phyloP scores from a whole-genome alignment of 2,329 filamentous ascomycete genomes.

The Penicillium hordei region DNA sequence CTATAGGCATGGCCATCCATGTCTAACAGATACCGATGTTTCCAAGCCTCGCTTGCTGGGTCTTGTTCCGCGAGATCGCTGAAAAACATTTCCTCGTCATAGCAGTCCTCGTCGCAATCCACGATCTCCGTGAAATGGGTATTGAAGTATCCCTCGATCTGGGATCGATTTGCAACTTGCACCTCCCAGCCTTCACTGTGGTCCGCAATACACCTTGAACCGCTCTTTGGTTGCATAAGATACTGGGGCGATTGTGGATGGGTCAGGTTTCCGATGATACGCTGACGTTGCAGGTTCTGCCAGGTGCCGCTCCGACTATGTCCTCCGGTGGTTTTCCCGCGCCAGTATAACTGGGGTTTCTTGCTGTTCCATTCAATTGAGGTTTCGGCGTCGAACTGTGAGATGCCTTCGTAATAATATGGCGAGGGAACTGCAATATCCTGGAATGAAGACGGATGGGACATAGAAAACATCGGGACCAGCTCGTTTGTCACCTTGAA shows the following conservation, averaged over 20 bases:
- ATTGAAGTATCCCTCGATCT: slow-evolving; percentile 70
- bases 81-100: slow-evolving; percentile 76
- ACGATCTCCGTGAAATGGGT: slow-evolving; percentile 79
- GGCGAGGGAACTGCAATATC: slow-evolving; percentile 17
- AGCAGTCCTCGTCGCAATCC: slow-evolving; percentile 85
- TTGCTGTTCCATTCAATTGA: slow-evolving; percentile 48
- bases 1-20: slow-evolving; percentile 59
- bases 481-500: slow-evolving; percentile 15
- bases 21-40: slow-evolving; percentile 54
- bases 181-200: slow-evolving; percentile 1
- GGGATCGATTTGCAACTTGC: slow-evolving; percentile 42
- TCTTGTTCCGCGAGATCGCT: slow-evolving; percentile 59
- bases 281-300: slow-evolving; percentile 80
- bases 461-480: slow-evolving; percentile 14
- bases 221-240: slow-evolving; percentile 56
- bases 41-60: slow-evolving; percentile 74
- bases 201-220: slow-evolving; percentile 37
- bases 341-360: slow-evolving; percentile 75
- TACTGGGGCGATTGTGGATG: slow-evolving; percentile 49
- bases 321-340: slow-evolving; percentile 88
- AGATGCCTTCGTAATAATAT: slow-evolving; percentile 10
- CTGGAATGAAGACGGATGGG: slow-evolving; percentile 15
- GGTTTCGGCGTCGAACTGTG: slow-evolving; percentile 2
- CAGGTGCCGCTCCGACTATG: slow-evolving; percentile 81
- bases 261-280: slow-evolving; percentile 75